phyloP scores from a whole-genome alignment of 768 basidiomycete species.

The Tricholomella constricta region DNA sequence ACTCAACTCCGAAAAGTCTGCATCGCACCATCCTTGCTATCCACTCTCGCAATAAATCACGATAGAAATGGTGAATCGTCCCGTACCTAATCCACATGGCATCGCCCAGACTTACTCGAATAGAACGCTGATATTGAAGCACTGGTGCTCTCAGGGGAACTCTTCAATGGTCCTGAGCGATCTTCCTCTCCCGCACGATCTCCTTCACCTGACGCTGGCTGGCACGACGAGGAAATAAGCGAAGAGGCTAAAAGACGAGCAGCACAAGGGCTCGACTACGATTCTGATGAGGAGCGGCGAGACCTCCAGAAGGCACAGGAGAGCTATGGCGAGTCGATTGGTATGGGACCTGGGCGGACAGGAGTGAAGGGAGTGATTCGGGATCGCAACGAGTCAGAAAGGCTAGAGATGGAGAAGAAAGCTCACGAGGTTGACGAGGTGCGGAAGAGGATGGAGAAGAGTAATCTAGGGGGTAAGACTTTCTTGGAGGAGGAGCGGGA shows the following conservation, averaged over 20 bases:
- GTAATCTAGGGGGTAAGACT: conserved; percentile 66
- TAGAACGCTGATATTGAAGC: conserved; percentile 31
- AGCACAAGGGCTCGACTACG: conserved; percentile 45
- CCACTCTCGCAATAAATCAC: neutral
- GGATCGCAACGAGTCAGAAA: conserved; percentile 71
- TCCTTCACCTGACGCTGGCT: conserved; percentile 58
- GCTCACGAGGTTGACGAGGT: conserved; percentile 54
- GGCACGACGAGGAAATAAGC: conserved; percentile 52
- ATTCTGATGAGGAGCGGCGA: conserved; percentile 42
- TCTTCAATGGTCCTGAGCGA: conserved; percentile 58
- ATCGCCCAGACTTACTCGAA: conserved; percentile 4
- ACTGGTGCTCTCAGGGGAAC: conserved; percentile 57
- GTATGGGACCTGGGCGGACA: conserved; percentile 84
- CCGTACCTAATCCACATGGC: neutral
- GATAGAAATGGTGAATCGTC: conserved; percentile 7
- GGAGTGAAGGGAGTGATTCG: conserved; percentile 90
- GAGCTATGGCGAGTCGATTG: conserved; percentile 59
- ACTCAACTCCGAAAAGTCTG: too few species aligned
- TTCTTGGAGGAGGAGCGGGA: conserved; percentile 77
- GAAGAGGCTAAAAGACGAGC: conserved; percentile 37
- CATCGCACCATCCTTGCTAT: too few species aligned
- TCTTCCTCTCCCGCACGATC: conserved; percentile 67
- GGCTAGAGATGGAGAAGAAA: conserved; percentile 52
- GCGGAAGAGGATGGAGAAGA: conserved; percentile 62
- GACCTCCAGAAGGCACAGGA: conserved; percentile 33